phyloP scores from a whole-genome alignment of 768 basidiomycete genomes.

The Suillus subaureus region DNA sequence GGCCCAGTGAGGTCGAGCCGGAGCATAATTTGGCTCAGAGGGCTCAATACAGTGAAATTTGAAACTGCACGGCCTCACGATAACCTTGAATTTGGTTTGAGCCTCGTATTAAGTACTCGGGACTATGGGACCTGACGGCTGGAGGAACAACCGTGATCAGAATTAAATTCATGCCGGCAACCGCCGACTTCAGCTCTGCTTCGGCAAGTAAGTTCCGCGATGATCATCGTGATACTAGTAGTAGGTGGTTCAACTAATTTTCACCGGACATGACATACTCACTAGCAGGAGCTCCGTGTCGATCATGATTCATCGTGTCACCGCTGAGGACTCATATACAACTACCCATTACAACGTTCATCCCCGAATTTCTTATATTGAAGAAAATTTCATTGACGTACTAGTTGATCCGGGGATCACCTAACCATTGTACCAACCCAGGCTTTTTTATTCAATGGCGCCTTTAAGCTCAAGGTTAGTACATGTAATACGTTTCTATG shows the following conservation, averaged over 20 bases:
- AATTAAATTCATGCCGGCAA: too few relatives aligned
- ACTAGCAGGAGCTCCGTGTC: not conserved
- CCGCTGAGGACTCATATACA: not conserved
- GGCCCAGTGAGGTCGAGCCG: not conserved
- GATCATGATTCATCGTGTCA: not conserved
- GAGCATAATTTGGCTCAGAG: not conserved
- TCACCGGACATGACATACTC: not conserved
- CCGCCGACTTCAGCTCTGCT: too few relatives aligned
- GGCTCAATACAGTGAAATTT: not conserved
- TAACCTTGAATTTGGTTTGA: not conserved
- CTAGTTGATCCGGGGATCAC: not conserved
- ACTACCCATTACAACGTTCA: not conserved
- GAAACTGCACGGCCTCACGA: not conserved
- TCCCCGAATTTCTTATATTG: not conserved
- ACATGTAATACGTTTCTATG: slow-evolving; percentile 6
- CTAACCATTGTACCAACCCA: not conserved
- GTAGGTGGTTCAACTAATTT: not conserved
- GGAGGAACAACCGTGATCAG: not conserved
- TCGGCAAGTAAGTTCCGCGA: not conserved
- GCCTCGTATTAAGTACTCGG: not conserved
- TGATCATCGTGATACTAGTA: not conserved
- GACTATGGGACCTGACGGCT: not conserved
- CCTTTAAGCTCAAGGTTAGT: not conserved
- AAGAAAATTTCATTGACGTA: slow-evolving; percentile 1
- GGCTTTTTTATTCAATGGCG: slow-evolving; percentile 3